Evolutionary conservation across 495 filamentous ascomycete genomes (phyloP).

Genomic region (Neurospora sp.): DNA sequence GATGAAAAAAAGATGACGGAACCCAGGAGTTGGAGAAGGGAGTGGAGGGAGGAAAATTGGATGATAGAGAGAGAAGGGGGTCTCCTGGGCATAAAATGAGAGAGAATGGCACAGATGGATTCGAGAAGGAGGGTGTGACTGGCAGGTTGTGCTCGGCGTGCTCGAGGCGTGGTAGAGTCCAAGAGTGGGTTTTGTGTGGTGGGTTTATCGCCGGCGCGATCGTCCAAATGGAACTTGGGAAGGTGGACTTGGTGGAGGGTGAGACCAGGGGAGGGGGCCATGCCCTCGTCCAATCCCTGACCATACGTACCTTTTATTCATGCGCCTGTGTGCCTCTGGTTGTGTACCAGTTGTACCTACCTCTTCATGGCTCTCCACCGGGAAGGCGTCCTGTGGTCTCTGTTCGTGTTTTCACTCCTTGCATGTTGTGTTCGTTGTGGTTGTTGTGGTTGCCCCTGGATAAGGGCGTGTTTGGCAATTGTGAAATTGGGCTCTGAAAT

Average conservation of each 20-base stretch:
- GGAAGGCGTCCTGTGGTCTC: background rate
- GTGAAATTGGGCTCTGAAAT: too few relatives aligned
- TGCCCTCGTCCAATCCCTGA: background rate
- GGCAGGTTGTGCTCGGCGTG: background rate
- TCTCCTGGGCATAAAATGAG: background rate
- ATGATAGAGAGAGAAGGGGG: background rate
- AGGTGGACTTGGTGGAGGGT: background rate
- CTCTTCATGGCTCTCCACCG: background rate
- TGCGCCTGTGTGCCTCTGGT: background rate
- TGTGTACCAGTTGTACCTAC: background rate
- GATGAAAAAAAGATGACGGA: background rate
- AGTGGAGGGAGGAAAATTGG: background rate
- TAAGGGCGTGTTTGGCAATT: background rate
- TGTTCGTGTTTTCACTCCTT: background rate
- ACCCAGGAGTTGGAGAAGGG: background rate
- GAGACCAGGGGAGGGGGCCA: background rate
- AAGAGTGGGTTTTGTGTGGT: background rate
- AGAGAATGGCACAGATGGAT: background rate
- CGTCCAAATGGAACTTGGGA: background rate
- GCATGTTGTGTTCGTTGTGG: background rate
- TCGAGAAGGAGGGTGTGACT: background rate
- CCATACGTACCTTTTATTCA: background rate
- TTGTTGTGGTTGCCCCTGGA: background rate
- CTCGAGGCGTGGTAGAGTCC: background rate
- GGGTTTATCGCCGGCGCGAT: conserved; percentile 1